Base-by-base conservation (phyloP, 1,139 yeast genomes). In the Saccharomyces hybrid region DNA sequence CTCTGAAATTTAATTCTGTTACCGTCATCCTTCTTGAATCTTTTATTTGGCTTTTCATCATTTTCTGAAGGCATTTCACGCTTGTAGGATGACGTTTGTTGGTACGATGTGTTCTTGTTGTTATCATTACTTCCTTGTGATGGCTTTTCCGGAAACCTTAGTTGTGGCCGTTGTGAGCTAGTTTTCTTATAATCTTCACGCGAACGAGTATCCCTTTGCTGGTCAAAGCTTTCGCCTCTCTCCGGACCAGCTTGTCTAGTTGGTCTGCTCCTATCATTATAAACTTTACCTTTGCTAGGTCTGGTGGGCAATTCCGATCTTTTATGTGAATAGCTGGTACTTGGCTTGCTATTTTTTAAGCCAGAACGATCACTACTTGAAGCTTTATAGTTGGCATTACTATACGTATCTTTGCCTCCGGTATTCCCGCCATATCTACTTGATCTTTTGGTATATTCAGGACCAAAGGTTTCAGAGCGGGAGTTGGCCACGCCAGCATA, bases 11-110 rank as follows among this genome's bases (percentile, higher is more conserved):
- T 38, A 11, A 48, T 49, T 44, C 53, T 26, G 49, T 51, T 2
- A 20, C 23, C 23, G 4, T 51, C 52, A 26, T 48, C 51, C 44
- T 44, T 49, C 28, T 47, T 53, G 27, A 31, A 50, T 26, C 53
- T 55, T 32, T 57, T 56, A 3, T 38, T 50, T 0, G 44, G 23
- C 14, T 53, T 49, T 20, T 49, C 53, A 11, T 53, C 57, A 14
- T 42, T 42, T 0, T 48, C 53, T 9, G 51, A 26, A 41, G 53
- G 42, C 25, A 41, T 8, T 11, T 29, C 48, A 11, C 48, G 41
- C 29, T 53, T 51, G 13, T 29, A 46, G 32, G 47, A 11, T 2
- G 42, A 3, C 20, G 34, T 34, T 20, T 20, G 23, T 46, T 48
- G 54, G 31, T 26, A 26, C 3, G 48, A 14, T 27, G 48, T n/a